A percentile compares a stretch with the other conserved stretches of the same genome.
Conservation (phyloP, 495 filamentous ascomycete genomes). For the Aspergillus asperescens region DNA sequence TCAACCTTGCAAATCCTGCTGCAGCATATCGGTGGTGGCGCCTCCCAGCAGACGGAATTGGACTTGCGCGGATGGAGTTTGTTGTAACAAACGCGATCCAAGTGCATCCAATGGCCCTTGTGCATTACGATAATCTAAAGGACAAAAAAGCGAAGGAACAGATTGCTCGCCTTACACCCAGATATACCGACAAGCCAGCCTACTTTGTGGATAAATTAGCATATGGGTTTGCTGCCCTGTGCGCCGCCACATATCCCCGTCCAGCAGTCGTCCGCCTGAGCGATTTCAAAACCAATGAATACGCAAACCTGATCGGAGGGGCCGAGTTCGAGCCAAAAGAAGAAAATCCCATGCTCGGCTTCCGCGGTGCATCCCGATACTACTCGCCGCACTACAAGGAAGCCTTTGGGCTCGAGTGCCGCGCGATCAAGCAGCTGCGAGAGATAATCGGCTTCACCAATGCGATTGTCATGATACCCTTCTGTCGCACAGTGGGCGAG, state of each 20-base stretch:
- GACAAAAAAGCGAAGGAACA: constrained; percentile 21
- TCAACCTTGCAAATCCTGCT: constrained; percentile 29
- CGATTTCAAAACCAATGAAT: constrained; percentile 41
- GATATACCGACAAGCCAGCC: constrained; percentile 29
- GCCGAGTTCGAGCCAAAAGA: constrained; percentile 32
- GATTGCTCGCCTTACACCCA: constrained; percentile 25
- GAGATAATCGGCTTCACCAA: constrained; percentile 34
- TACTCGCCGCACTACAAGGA: constrained; percentile 34
- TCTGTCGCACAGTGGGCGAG: constrained; percentile 32
- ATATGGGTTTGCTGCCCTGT: constrained; percentile 31
- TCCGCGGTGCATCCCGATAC: constrained; percentile 36
- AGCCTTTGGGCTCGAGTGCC: constrained; percentile 35
- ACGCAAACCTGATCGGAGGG: constrained; percentile 34
- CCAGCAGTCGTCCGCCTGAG: constrained; percentile 34
- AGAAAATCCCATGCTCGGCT: constrained; percentile 37
- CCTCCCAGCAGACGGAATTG: constrained; percentile 18
- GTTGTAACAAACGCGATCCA: constrained; percentile 18
- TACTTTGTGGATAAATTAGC: constrained; percentile 37
- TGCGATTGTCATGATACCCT: constrained; percentile 36
- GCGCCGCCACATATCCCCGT: constrained; percentile 27
- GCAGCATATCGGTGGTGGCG: constrained; percentile 30
- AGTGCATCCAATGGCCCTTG: constrained; percentile 30
- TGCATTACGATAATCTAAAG: constrained; percentile 26
- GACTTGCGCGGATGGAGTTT: constrained; percentile 21
- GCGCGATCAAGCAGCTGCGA: constrained; percentile 32